These are phyloP conservation scores for Gillenia trifoliata DNA, from an alignment of 306 rosid species.

Conservation along the genomic window DNA sequence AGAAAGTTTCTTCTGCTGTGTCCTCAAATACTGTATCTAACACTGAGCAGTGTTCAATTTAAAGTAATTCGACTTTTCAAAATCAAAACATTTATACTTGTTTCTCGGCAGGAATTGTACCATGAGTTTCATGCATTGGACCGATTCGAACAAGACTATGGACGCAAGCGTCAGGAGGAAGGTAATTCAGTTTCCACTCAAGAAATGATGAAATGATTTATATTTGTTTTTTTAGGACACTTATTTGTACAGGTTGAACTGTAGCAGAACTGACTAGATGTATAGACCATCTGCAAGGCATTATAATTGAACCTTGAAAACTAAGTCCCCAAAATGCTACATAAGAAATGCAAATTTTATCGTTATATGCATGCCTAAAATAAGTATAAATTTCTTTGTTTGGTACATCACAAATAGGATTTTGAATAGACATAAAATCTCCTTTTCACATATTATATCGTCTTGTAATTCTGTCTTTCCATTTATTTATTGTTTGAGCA, in stretches of 20 bases:
- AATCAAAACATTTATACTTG: neutral
- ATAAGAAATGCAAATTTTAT: too few relatives aligned
- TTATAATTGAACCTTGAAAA: neutral
- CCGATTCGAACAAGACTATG: conserved; percentile 66
- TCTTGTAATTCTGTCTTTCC: neutral
- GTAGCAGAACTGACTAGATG: neutral
- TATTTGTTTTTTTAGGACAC: neutral
- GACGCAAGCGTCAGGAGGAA: conserved; percentile 56
- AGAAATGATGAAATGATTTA: conserved; percentile 23
- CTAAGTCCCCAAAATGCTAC: neutral
- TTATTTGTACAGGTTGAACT: neutral
- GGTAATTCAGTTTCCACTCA: conserved; percentile 39
- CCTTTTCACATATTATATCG: neutral
- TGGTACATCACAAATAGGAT: neutral
- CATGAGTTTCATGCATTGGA: conserved; percentile 75
- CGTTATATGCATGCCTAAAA: neutral
- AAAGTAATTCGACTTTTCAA: neutral
- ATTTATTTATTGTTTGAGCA: neutral
- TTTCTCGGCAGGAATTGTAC: conserved; percentile 66
- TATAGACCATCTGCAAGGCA: neutral
- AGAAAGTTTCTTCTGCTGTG: neutral
- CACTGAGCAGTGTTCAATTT: neutral
- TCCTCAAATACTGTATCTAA: neutral
- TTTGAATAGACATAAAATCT: neutral
- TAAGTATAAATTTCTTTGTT: neutral